Evolutionary conservation across 2,329 filamentous ascomycete genomes (phyloP), one percentile per base, ranked within the genome.

Genomic region (Colletotrichum aenigma): DNA sequence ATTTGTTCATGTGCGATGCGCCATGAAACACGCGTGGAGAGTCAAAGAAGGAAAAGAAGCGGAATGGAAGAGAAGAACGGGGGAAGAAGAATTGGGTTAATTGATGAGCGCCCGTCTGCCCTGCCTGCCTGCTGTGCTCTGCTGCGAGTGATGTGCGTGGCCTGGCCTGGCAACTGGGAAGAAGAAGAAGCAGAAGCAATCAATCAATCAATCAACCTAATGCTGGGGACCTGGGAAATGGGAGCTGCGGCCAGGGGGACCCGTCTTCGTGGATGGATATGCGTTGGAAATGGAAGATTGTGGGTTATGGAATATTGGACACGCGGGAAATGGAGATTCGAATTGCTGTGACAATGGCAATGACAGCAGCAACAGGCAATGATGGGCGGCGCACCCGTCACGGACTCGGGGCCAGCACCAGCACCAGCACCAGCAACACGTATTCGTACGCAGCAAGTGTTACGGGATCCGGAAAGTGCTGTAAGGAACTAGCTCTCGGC

Each of bases 41-140:
- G 62, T 30, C 32, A 36, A 36, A 58, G 62, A 75, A 67, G 72
- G 72, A 71, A 62, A 72, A 58, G 55, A 74, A 60, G 60, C 60
- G 52, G 67, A 58, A 71, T 70, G 34, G 67, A 61, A 74, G 58
- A 52, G 43, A 52, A 52, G 43, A 52, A 52, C 43, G 43, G n/a
- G 43, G 43, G 15, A 48, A 48, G 34, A 18, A 43, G 55, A 32
- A n/a, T 10, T 34, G 38, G 32, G 26, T 61, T 62, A 28, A 68
- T 66, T 52, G 21, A 43, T 32, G 69, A 30, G 26, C 21, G 55
- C 55, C 55, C 13, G 55, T 58, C 26, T 16, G 7, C 38, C 38
- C 18, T 43, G 38, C 43, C 43, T 48, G 43, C 43, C 18, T 48
- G 43, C 10, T 48, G 9, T 48, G 43, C 43, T 48, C 2, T 48